Evolutionary conservation across 1,139 yeast species (phyloP), one percentile per base, ranked within the genome.

Genomic region (Blastobotrys buckinghamii): DNA sequence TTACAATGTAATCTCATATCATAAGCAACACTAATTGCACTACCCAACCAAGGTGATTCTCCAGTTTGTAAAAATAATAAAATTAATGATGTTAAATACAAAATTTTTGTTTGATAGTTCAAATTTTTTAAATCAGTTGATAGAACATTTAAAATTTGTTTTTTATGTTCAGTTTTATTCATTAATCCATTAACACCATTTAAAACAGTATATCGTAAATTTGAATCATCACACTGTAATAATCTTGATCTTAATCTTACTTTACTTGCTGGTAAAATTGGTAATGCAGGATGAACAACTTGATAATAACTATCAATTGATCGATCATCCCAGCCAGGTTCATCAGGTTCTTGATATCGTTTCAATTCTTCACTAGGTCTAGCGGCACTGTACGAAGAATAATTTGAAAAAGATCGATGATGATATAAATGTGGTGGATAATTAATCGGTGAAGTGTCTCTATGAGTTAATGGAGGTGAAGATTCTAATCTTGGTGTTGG

Each of bases 211-310:
- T 51, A 51, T 48, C 60, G 54, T 46, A 52, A 57, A 10, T 54
- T 52, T 30, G 54, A 47, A 50, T 50, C 42, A 13, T 60, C 53
- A 35, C 66, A 61, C 19, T 54, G 56, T 30, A 54, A 57, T 39
- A 70, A 54, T 40, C 66, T 55, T n/a, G 58, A 55, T 27, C 63
- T 56, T 22, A 69, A 60, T 40, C 63, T 62, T 9, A 60, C 57
- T 26, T 61, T 59, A 30, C 65, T 59, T 32, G 67, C 64, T 3
- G 72, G 71, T 38, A 71, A 60, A 24, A 71, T 52, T 6, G 75
- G 75, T 47, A 70, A 57, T n/a, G 66, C 57, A 8, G 71, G 71
- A 51, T 71, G 74, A 47, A 69, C 61, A 36, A 59, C 57, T 50
- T 63, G 62, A 54, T 69, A 71, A 53, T 71, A 71, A 27, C 59